These are phyloP conservation scores for Ceratorhiza oryzae-sativae DNA, from an alignment of 1,284 basidiomycete genomes.

Conservation along the genomic window DNA sequence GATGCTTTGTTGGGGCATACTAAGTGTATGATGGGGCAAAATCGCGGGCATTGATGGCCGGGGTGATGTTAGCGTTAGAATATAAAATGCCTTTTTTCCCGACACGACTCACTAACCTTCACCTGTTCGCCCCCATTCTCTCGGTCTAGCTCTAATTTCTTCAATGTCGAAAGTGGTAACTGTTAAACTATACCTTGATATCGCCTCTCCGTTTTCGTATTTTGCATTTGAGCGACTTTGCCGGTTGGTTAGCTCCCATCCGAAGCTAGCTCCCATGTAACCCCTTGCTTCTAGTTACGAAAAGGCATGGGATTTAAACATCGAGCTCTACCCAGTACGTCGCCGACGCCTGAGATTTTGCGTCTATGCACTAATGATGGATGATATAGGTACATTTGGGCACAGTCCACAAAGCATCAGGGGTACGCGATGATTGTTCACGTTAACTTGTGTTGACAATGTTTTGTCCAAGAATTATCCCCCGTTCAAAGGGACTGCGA, in stretches of 20 bases:
- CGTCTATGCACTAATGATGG: no score
- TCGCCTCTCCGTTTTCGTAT: constrained; percentile 18
- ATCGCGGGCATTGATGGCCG: constrained; percentile 6
- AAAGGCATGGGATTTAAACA: background rate
- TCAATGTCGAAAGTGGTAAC: background rate
- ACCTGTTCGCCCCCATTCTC: no score
- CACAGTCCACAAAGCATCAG: constrained; percentile 1
- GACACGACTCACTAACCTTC: no score
- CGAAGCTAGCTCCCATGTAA: background rate
- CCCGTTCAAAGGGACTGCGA: constrained; percentile 3
- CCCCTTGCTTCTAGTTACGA: background rate
- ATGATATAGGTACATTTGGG: background rate
- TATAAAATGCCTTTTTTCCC: background rate
- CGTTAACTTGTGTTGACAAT: background rate
- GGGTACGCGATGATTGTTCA: background rate
- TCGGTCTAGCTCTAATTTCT: no score
- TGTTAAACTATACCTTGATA: constrained; percentile 25
- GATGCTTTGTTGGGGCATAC: background rate
- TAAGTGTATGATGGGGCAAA: background rate
- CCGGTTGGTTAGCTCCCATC: background rate
- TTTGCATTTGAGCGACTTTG: constrained; percentile 15
- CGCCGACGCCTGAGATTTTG: no score
- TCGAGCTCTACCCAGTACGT: constrained; percentile 15
- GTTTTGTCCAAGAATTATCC: constrained; percentile 4
- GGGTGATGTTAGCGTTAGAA: no score